A percentile compares a stretch with the other conserved stretches of the same genome.
Evolutionary conservation across 163 green algal genomes (phyloP).

Genomic region (Scenedesmus sp.): DNA sequence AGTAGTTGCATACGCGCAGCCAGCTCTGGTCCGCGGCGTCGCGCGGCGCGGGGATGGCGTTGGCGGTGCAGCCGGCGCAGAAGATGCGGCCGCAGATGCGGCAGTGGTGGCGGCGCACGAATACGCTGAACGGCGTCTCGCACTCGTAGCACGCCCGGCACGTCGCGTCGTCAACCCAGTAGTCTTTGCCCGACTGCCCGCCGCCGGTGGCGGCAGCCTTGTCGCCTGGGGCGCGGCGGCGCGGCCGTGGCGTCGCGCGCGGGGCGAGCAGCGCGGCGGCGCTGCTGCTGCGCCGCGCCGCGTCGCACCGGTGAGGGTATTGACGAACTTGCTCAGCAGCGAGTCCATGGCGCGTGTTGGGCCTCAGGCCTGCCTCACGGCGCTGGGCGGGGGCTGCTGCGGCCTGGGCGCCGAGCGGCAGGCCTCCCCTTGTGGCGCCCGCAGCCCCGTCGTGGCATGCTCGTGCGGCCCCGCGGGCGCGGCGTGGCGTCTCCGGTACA

Average conservation of each 20-base stretch:
- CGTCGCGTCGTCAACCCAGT: constrained; percentile 55
- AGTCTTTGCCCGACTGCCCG: constrained; percentile 43
- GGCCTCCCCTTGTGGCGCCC: no score
- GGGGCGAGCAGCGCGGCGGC: no score
- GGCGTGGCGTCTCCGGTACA: no score
- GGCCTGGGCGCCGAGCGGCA: no score
- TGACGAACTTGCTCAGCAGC: constrained; percentile 25
- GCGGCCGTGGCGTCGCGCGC: no score
- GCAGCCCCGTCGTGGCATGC: no score
- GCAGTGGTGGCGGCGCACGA: constrained; percentile 70
- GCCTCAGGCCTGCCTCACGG: no score
- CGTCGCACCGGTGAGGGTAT: constrained; percentile 17
- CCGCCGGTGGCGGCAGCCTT: constrained; percentile 12
- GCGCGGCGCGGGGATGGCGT: constrained; percentile 45
- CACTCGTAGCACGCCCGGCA: constrained; percentile 67
- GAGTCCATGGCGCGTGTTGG: constrained; percentile 32
- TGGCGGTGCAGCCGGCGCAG: constrained; percentile 69
- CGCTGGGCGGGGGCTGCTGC: no score
- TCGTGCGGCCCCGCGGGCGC: no score
- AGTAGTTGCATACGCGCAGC: constrained; percentile 70
- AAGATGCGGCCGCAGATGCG: constrained; percentile 77
- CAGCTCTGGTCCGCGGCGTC: no score
- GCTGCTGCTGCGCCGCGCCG: no score
- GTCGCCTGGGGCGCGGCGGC: constrained; percentile 21
- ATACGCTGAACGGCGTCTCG: constrained; percentile 59